A percentile compares a stretch with the other conserved stretches of the same genome.
These are phyloP conservation scores for Talaromyces sp. DNA, from an alignment of 2,329 filamentous ascomycete species.

Conservation along the genomic window DNA sequence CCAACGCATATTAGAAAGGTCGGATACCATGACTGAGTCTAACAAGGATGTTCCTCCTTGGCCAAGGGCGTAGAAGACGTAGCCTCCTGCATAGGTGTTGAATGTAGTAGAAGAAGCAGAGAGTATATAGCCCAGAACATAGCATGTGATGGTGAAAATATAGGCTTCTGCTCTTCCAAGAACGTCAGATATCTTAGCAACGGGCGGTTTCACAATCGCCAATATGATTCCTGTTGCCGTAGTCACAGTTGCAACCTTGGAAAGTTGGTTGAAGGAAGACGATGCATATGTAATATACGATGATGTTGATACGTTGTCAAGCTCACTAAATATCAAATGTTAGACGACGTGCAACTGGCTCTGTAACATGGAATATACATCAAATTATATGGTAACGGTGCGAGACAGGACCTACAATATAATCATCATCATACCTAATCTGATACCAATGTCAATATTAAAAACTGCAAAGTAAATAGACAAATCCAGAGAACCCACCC, in stretches of 20 bases:
- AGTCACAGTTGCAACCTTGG: constrained; percentile 36
- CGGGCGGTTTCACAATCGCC: constrained; percentile 43
- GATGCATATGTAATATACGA: neutral
- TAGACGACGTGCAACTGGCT: constrained; percentile 33
- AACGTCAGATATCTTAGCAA: constrained; percentile 47
- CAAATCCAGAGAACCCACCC: constrained; percentile 24
- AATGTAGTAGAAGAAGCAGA: constrained; percentile 38
- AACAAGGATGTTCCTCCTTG: constrained; percentile 43
- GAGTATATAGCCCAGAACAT: constrained; percentile 41
- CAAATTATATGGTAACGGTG: constrained; percentile 34
- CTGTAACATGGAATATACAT: neutral
- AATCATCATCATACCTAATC: constrained; percentile 33
- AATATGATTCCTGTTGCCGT: constrained; percentile 42
- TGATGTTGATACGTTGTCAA: neutral
- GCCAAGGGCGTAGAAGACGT: constrained; percentile 39
- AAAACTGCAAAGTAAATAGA: neutral
- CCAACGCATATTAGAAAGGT: constrained; percentile 44
- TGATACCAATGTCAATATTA: constrained; percentile 13
- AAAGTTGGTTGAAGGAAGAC: constrained; percentile 40
- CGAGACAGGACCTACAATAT: constrained; percentile 38
- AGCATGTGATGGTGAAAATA: constrained; percentile 35
- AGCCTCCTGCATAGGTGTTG: constrained; percentile 39
- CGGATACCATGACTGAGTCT: constrained; percentile 44
- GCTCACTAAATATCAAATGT: constrained; percentile 41
- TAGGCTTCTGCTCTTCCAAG: constrained; percentile 44